Percentiles rank a stretch among this genome's conserved stretches.
These are phyloP conservation scores for Aspergillus quadrilineatus DNA, from an alignment of 2,329 filamentous ascomycete genomes.

Conservation along the genomic window DNA sequence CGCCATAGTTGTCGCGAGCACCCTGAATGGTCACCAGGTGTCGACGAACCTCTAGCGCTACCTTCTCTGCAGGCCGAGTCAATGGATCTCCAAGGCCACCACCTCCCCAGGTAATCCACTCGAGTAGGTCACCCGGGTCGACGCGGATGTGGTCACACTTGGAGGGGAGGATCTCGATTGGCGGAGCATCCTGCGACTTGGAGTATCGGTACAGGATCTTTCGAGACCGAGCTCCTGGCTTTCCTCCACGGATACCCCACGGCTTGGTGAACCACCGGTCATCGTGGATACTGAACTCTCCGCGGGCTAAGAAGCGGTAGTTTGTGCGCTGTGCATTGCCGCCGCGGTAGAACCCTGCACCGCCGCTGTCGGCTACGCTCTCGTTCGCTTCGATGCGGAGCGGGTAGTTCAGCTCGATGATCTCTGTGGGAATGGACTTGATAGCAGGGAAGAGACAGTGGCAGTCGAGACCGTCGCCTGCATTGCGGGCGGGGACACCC, in stretches of 20 bases:
- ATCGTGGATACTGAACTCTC: conserved; percentile 51
- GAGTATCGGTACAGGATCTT: conserved; percentile 48
- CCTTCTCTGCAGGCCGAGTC: conserved; percentile 43
- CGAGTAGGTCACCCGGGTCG: conserved; percentile 48
- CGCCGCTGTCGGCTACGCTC: conserved; percentile 50
- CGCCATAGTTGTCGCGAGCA: conserved; percentile 47
- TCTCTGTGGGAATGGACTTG: conserved; percentile 52
- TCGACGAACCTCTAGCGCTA: conserved; percentile 49
- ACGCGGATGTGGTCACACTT: conserved; percentile 52
- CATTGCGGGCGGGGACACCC: conserved; percentile 49
- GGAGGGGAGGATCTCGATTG: conserved; percentile 40
- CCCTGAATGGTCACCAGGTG: conserved; percentile 46
- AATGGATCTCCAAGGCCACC: conserved; percentile 51
- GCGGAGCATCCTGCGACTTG: conserved; percentile 31
- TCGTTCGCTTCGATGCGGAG: conserved; percentile 52
- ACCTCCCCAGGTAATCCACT: conserved; percentile 54
- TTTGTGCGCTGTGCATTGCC: conserved; percentile 51
- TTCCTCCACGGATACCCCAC: conserved; percentile 50
- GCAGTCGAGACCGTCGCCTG: conserved; percentile 51
- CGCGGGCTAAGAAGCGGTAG: conserved; percentile 48
- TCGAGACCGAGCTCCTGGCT: conserved; percentile 44
- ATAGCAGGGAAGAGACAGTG: conserved; percentile 54
- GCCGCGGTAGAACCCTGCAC: conserved; percentile 49
- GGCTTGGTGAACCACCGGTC: conserved; percentile 52
- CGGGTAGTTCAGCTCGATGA: conserved; percentile 50